Evolutionary conservation across 2,329 filamentous ascomycete species (phyloP).

Genomic region (Metarhizium guizhouense): DNA sequence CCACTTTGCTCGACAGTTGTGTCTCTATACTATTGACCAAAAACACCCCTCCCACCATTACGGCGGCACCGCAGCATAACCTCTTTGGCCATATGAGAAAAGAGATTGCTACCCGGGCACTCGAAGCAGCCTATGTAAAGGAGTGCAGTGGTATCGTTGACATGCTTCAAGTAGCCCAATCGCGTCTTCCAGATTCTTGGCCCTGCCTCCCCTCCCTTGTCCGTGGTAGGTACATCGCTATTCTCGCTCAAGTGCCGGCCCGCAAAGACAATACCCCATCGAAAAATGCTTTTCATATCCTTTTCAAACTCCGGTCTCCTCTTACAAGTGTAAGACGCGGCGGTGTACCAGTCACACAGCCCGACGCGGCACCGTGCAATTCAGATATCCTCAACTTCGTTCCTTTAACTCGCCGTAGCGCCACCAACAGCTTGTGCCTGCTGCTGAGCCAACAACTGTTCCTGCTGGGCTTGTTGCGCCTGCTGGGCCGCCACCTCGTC

Average conservation of each 20-base stretch:
- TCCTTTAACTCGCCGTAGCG: conserved; percentile 7
- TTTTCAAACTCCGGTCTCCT: not conserved
- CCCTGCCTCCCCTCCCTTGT: not conserved
- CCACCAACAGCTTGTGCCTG: conserved; percentile 10
- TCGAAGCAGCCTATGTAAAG: not conserved
- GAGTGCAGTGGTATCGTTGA: not conserved
- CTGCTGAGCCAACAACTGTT: conserved; percentile 19
- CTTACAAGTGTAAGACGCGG: not conserved
- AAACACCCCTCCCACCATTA: not conserved
- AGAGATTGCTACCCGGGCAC: not conserved
- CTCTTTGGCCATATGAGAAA: not conserved
- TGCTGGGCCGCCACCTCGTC: conserved; percentile 31
- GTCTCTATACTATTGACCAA: not conserved
- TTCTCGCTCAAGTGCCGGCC: not conserved
- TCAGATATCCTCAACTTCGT: not conserved
- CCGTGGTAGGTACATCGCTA: not conserved
- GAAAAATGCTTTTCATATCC: conserved; percentile 3
- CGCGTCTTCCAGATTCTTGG: not conserved
- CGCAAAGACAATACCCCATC: not conserved
- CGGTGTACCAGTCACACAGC: not conserved
- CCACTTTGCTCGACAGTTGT: not conserved
- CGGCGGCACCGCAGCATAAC: not conserved
- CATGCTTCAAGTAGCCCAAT: not conserved
- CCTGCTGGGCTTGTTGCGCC: conserved; percentile 12
- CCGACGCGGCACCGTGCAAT: not conserved